phyloP scores from a whole-genome alignment of 2,329 filamentous ascomycete genomes.

The Venturia pyrina region DNA sequence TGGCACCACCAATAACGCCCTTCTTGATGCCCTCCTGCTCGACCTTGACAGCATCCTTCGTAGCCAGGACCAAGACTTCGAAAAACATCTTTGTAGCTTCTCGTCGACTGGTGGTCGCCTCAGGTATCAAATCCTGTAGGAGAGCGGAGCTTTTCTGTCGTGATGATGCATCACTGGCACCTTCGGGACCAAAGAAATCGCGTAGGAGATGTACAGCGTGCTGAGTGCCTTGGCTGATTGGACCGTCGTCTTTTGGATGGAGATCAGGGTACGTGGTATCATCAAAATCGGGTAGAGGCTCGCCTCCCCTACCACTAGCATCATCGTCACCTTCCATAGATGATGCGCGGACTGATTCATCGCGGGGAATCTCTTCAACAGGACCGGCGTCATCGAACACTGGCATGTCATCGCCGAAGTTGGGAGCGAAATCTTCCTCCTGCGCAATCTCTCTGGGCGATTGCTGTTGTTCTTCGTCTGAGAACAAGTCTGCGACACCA shows the following conservation, averaged over 20 bases:
- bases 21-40: slow-evolving; percentile 62
- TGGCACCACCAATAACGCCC: slow-evolving; percentile 56
- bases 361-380: slow-evolving; percentile 24
- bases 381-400: slow-evolving; percentile 19
- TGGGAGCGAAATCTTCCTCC: slow-evolving; percentile 32
- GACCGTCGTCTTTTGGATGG: slow-evolving; percentile 73
- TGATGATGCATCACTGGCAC: slow-evolving; percentile 55
- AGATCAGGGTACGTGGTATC: slow-evolving; percentile 66
- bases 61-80: slow-evolving; percentile 87
- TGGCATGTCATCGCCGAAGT: slow-evolving; percentile 19
- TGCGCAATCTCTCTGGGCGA: slow-evolving; percentile 24
- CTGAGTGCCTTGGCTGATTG: slow-evolving; percentile 83
- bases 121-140: slow-evolving; percentile 86
- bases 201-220: slow-evolving; percentile 92
- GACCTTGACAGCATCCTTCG: slow-evolving; percentile 95
- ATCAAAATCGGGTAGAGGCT: slow-evolving; percentile 47
- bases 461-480: slow-evolving; percentile 48
- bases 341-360: slow-evolving; percentile 15
- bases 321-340: slow-evolving; percentile 19
- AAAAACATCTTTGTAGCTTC: slow-evolving; percentile 99
- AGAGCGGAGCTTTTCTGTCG: slow-evolving; percentile 68
- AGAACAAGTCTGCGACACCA: slow-evolving; percentile 70
- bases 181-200: slow-evolving; percentile 73
- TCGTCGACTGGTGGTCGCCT: slow-evolving; percentile 66
- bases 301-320: slow-evolving; percentile 29